Evolutionary conservation across 2,329 filamentous ascomycete species (phyloP).

Genomic region (Lachnellula arida): DNA sequence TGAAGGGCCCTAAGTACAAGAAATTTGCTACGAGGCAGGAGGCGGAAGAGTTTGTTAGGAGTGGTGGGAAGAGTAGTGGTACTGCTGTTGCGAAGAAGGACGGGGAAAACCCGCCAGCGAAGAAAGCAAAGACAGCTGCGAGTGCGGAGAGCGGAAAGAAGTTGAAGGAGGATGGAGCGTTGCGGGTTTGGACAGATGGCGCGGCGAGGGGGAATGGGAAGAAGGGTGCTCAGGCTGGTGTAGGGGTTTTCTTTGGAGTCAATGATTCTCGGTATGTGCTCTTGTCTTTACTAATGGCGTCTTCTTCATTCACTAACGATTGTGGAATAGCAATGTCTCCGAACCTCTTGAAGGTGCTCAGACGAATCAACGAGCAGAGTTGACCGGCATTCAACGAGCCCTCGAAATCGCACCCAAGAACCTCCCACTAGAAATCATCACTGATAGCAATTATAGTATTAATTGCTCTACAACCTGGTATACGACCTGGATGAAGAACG

Average conservation of each 20-base stretch:
- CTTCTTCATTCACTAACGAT: background rate
- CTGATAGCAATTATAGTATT: conserved; percentile 89
- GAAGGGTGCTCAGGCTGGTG: conserved; percentile 49
- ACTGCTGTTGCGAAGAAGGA: conserved; percentile 27
- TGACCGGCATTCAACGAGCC: conserved; percentile 81
- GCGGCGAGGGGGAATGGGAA: conserved; percentile 52
- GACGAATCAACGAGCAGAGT: conserved; percentile 94
- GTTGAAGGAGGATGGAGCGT: conserved; percentile 24
- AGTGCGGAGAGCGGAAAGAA: conserved; percentile 10
- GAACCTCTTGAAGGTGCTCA: conserved; percentile 46
- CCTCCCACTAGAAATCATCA: conserved; percentile 69
- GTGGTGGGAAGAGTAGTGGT: conserved; percentile 28
- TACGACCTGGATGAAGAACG: conserved; percentile 66
- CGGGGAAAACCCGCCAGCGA: conserved; percentile 9
- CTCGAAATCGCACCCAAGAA: conserved; percentile 68
- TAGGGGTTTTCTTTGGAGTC: conserved; percentile 60
- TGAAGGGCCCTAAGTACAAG: conserved; percentile 65
- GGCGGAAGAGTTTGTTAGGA: conserved; percentile 70
- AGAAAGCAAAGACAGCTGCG: conserved; percentile 16
- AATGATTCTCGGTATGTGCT: conserved; percentile 47
- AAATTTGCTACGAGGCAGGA: conserved; percentile 64
- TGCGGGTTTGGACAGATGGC: conserved; percentile 58
- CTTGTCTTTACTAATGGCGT: conserved; percentile 2
- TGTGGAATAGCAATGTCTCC: conserved; percentile 46
- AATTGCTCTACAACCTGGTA: conserved; percentile 86